Evolutionary conservation across 2,329 filamentous ascomycete species (phyloP), one percentile per base, ranked within the genome.

Genomic region (Cladosporium sp.): DNA sequence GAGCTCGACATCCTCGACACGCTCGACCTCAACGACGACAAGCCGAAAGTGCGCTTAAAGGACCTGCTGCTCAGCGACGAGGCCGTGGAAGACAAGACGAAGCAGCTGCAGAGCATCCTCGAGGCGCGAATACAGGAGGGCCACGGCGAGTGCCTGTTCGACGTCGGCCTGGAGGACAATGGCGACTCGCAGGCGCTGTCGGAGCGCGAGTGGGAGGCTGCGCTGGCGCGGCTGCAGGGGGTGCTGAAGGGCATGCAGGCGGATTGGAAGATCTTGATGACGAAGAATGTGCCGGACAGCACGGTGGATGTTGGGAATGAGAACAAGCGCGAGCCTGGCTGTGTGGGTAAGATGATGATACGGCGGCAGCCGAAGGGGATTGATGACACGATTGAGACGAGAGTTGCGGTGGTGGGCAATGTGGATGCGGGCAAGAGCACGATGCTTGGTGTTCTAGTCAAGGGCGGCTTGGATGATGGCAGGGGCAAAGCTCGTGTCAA

Each of bases 381-480:
- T 4, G 90, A 97, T 66, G 84, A 95, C 53, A 87, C 95, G 22
- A 95, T 96, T 56, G 93, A 98, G 77, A 95, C 92, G 9, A 77
- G 93, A 61, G 95, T 98, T 72, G 93, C 92, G 1, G 93, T 98
- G 0, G 93, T 98, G 7, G 93, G 93, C 45, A 98, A 98, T 74
- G 86, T 98, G 51, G 93, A 98, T 68, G 93, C 93, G 9, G 93
- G 93, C 0, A 98, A 98, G 73, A 95, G 89, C 67, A 97, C 93
- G 28, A 86, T 97, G 81, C 76, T 98, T 2, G 93, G 93, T 41
- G 93, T 98, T 1, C 77, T 98, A 5, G 93, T 97, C 6, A 97
- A 97, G 71, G 93, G 93, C 4, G 88, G 88, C 48, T 82, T 98
- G 2, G 93, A 98, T 63, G 93, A 98, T 71, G 93, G 93, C 13